Percentiles rank a stretch among this genome's conserved stretches.
Evolutionary conservation across 192 early-diverging fungal genomes (phyloP).

Genomic region (Gryganskiella cystojenkinii): DNA sequence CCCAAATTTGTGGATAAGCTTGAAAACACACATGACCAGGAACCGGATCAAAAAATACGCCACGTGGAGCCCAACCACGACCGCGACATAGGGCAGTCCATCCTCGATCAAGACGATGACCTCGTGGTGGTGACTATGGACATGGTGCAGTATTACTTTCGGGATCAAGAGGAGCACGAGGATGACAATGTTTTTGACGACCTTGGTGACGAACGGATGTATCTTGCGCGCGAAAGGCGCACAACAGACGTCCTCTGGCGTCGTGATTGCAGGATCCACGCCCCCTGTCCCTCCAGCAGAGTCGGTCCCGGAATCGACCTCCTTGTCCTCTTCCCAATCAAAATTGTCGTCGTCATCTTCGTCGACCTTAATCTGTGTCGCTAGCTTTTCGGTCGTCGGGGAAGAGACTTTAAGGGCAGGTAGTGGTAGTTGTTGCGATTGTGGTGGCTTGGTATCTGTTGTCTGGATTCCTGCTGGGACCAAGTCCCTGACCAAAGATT

Average conservation of each 20-base stretch:
- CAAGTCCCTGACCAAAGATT: no score
- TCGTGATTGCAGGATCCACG: background rate
- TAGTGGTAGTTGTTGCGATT: no score
- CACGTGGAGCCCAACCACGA: conserved; percentile 22
- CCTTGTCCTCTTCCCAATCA: conserved; percentile 42
- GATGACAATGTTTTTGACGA: conserved; percentile 13
- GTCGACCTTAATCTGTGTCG: no score
- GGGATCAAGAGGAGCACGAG: conserved; percentile 11
- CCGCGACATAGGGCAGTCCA: conserved; percentile 28
- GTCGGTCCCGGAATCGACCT: conserved; percentile 8
- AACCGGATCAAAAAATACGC: conserved; percentile 35
- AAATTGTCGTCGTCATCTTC: conserved; percentile 29
- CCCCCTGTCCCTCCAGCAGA: background rate
- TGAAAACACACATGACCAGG: conserved; percentile 29
- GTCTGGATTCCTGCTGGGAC: no score
- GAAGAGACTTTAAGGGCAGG: no score
- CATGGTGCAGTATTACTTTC: conserved; percentile 15
- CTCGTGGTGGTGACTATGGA: conserved; percentile 17
- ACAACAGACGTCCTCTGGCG: conserved; percentile 33
- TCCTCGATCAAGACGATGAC: conserved; percentile 30
- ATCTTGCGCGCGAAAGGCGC: conserved; percentile 3
- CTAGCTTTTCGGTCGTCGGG: no score
- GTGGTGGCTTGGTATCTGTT: no score
- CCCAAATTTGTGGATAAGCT: conserved; percentile 28
- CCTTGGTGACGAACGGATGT: conserved; percentile 13